Evolutionary conservation across 352 stramenopile species (phyloP), one percentile per base, ranked within the genome.

Genomic region (Globisporangium cystogenes): DNA sequence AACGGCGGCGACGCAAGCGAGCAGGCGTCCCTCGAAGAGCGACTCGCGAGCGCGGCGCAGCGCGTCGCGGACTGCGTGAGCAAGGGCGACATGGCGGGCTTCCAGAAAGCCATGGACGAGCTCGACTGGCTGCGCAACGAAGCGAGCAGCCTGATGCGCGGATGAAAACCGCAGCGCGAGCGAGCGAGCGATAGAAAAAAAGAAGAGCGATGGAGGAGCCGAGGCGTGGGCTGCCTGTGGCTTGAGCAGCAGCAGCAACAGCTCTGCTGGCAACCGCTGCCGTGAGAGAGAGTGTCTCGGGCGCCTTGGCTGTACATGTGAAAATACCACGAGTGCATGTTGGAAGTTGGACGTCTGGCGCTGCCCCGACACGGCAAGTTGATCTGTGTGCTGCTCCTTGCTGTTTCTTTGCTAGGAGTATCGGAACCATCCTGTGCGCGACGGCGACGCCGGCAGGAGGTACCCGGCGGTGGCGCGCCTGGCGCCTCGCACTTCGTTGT

Each of bases 21-120:
- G 33, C 33, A 39, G 27, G 57, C 36, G 27, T 52, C 61, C 18
- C 61, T 90, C 26, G 79, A 93, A 48, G 79, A 93, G 53, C 72
- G 79, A 5, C 68, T 93, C 15, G 75, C 79, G 24, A 60, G 68
- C 10, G 76, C 79, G 20, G 82, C 79, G 3, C 79, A 93, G 59
- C 70, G 59, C 31, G 77, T 93, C 20, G 79, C 82, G 7, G 75
- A 88, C 36, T 93, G 82, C 36, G 82, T 90, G 40, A 70, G 67
- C 43, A 88, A 87, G 44, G 74, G 77, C 29, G 80, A 93, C 64
- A 93, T 93, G 82, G 57, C 72, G 41, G 81, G 75, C 33, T 93
- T 90, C 70, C 74, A 93, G 59, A 69, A 76, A 20, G 82, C 82
- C 35, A 93, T 93, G 79, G 73, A 83, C 47, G 79, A 90, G 56